Evolutionary conservation across 768 basidiomycete species (phyloP), one percentile per base, ranked within the genome.

Genomic region (Xerocomus potaroensis): DNA sequence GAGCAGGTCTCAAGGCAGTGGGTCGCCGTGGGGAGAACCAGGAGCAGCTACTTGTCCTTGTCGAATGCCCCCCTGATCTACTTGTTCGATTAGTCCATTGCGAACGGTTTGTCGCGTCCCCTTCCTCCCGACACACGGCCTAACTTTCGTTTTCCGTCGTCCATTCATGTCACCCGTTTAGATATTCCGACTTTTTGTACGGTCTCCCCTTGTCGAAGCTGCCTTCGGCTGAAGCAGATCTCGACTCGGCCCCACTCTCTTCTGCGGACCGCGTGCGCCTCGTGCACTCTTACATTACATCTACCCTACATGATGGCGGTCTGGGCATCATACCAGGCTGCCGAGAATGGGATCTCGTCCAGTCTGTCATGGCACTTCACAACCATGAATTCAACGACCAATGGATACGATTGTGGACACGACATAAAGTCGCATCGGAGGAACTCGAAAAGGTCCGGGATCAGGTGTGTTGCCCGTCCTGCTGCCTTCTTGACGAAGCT

Each of bases 241-340:
- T 74, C 18, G 72, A 75, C 43, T 64, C 68, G 2, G 68, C 69
- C 3, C 67, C 76, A 0, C 66, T 88, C 23, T 79, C 79, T 0
- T 77, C 86, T 5, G 82, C 89, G 1, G 86, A 92, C 58, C 79
- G 85, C n/a, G 69, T 93, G 18, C 81, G 91, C n/a, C 77, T 91
- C 24, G 75, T 91, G 0, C 73, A 92, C 57, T 61, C 74, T 7
- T 85, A 83, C 61, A 71, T 93, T 49, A 81, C 89, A 3, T 79
- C 85, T 1, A 79, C 78, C 0, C 71, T 74, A 0, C 59, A 71
- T n/a, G 92, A 94, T 43, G 85, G 90, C 9, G 93, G 92, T 5
- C 77, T 95, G 2, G 91, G 89, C 1, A 80, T 97, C 39, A 79
- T 83, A 8, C 84, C 88, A 2, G 80, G 78, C 12, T 73, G 80